Conservation (phyloP, 129 eudicot species). For the Helichrysum umbraculigerum region DNA sequence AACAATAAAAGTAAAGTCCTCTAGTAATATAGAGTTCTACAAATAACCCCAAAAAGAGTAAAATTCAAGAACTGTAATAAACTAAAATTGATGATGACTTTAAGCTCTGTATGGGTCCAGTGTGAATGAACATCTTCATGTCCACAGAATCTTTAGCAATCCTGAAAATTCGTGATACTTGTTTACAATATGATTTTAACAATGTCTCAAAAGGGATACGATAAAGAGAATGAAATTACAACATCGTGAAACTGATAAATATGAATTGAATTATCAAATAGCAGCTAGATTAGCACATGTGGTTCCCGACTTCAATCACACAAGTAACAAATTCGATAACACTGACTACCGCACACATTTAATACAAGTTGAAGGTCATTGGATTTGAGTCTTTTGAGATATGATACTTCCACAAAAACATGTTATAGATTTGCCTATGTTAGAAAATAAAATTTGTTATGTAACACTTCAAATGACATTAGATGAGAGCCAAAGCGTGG, state of each 20-base stretch:
- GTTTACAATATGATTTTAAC: background rate
- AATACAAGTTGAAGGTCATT: background rate
- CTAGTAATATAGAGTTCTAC: background rate
- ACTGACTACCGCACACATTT: background rate
- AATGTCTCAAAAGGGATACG: background rate
- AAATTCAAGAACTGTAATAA: background rate
- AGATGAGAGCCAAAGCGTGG: background rate
- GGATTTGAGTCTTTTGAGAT: background rate
- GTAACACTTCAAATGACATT: background rate
- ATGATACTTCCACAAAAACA: background rate
- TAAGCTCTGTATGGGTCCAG: background rate
- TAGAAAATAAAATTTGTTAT: too few species aligned
- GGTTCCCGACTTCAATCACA: background rate
- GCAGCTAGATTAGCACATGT: background rate
- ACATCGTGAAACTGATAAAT: background rate
- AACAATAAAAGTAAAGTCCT: background rate
- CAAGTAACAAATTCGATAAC: background rate
- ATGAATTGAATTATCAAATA: background rate
- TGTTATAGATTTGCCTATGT: too few species aligned
- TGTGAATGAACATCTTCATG: background rate
- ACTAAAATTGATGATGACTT: background rate
- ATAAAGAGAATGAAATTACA: background rate
- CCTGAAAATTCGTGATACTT: constrained; percentile 3
- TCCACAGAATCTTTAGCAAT: background rate
- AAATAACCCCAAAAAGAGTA: background rate